phyloP scores from a whole-genome alignment of 768 basidiomycete genomes.

The Leccinum incarnatum region DNA sequence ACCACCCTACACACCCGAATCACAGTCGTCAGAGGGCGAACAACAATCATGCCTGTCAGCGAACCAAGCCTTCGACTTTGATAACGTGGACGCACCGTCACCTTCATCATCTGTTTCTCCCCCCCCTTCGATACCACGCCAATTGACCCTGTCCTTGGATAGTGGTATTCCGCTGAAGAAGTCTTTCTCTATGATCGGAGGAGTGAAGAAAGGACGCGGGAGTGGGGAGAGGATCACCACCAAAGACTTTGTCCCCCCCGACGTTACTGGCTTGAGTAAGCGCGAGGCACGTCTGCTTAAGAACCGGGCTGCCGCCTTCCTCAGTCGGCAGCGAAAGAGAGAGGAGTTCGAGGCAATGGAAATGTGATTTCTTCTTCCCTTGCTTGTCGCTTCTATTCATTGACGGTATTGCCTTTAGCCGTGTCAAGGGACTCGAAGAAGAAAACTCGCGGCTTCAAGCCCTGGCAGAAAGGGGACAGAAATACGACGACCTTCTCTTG shows the following conservation, averaged over 20 bases:
- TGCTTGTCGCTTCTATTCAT: conserved; percentile 6
- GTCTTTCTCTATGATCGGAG: conserved; percentile 47
- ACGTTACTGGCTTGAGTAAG: conserved; percentile 84
- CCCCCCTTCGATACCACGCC: conserved; percentile 29
- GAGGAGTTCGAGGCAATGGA: conserved; percentile 93
- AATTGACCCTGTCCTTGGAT: conserved; percentile 36
- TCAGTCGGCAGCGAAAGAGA: conserved; percentile 85
- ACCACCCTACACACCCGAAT: conserved; percentile 47
- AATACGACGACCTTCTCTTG: conserved; percentile 43
- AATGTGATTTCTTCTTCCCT: conserved; percentile 55
- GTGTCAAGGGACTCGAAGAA: conserved; percentile 79
- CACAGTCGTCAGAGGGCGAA: conserved; percentile 40
- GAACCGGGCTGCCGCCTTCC: conserved; percentile 90
- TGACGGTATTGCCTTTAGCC: conserved; percentile 45
- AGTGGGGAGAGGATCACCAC: conserved; percentile 50
- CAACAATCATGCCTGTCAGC: conserved; percentile 62
- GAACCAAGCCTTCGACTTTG: conserved; percentile 67
- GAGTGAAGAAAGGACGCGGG: conserved; percentile 47
- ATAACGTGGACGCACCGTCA: conserved; percentile 30
- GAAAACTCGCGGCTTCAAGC: conserved; percentile 74
- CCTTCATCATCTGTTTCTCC: conserved; percentile 34
- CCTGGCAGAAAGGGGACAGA: conserved; percentile 47
- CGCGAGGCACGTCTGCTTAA: conserved; percentile 90
- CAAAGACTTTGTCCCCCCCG: conserved; percentile 86
- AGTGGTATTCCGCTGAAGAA: conserved; percentile 26